Conservation (phyloP, 163 green algal species). For the Prototheca wickerhamii region DNA sequence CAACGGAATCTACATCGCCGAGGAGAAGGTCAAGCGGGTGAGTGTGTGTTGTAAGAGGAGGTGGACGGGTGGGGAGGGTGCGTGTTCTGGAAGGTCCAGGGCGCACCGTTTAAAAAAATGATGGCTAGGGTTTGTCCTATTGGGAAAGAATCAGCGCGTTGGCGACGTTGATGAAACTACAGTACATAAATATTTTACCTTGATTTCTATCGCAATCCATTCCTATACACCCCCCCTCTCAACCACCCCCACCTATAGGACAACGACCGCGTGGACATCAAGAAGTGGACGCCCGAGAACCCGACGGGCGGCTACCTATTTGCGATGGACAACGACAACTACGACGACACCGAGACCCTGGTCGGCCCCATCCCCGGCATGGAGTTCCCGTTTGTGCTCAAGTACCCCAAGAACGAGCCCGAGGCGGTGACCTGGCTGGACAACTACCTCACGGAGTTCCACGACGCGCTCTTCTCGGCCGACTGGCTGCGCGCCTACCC, state of each 20-base stretch:
- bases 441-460: conserved; percentile 42
- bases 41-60: neutral
- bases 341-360: conserved; percentile 5
- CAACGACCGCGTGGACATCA: conserved; percentile 45
- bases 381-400: conserved; percentile 22
- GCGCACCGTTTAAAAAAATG: neutral
- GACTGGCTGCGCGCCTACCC: conserved; percentile 30
- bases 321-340: conserved; percentile 43
- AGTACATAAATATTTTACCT: neutral
- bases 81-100: neutral
- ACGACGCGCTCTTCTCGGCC: conserved; percentile 28
- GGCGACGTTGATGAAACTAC: neutral
- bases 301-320: conserved; percentile 33
- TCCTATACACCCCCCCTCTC: neutral
- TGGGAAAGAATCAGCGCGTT: too few relatives aligned
- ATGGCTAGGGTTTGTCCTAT: too few relatives aligned
- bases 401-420: conserved; percentile 24
- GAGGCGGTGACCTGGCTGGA: conserved; percentile 8
- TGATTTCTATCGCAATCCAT: neutral
- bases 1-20: conserved; percentile 50
- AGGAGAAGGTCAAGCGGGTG: conserved; percentile 45
- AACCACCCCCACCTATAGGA: conserved; percentile 3
- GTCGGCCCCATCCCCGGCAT: conserved; percentile 10
- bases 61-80: neutral
- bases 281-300: conserved; percentile 36